A percentile compares a stretch with the other conserved stretches of the same genome.
Conservation (phyloP, 257 asterid species). For the Craterostigma plantagineum region DNA sequence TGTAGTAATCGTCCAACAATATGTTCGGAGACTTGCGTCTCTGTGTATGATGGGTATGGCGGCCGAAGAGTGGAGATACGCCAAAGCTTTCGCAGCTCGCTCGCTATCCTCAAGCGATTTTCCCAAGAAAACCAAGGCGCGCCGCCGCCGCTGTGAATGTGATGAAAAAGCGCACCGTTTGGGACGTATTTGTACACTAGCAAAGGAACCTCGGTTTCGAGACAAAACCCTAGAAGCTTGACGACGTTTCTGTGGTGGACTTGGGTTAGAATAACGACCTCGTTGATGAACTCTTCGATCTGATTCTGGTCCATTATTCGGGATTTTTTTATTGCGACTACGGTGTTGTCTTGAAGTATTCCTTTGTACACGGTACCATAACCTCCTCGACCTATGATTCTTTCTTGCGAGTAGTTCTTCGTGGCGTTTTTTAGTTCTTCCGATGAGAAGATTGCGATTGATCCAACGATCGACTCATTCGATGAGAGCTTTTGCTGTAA, state of each 20-base stretch:
- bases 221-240: slow-evolving; percentile 39
- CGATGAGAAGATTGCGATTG: slow-evolving; percentile 17
- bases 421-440: slow-evolving; percentile 27
- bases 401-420: slow-evolving; percentile 25
- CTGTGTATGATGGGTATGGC: slow-evolving; percentile 32
- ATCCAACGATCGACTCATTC: slow-evolving; percentile 11
- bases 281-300: slow-evolving; percentile 55
- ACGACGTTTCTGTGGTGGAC: slow-evolving; percentile 44
- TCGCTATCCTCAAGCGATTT: slow-evolving; percentile 24
- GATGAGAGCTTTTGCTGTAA: slow-evolving; percentile 18
- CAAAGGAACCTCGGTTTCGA: slow-evolving; percentile 41
- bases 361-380: slow-evolving; percentile 41
- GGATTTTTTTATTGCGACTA: slow-evolving; percentile 41
- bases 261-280: slow-evolving; percentile 39
- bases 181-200: slow-evolving; percentile 29
- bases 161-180: slow-evolving; percentile 23
- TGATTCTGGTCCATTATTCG: slow-evolving; percentile 26
- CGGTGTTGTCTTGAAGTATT: slow-evolving; percentile 16
- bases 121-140: slow-evolving; percentile 40
- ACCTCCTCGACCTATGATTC: slow-evolving; percentile 40
- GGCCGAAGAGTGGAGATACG: slow-evolving; percentile 53
- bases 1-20: slow-evolving; percentile 21
- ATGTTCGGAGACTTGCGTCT: slow-evolving; percentile 49
- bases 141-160: slow-evolving; percentile 20
- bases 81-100: slow-evolving; percentile 31